These are phyloP conservation scores for Pythium rhizo-oryzae DNA, from an alignment of 352 stramenopile genomes.

Conservation along the genomic window DNA sequence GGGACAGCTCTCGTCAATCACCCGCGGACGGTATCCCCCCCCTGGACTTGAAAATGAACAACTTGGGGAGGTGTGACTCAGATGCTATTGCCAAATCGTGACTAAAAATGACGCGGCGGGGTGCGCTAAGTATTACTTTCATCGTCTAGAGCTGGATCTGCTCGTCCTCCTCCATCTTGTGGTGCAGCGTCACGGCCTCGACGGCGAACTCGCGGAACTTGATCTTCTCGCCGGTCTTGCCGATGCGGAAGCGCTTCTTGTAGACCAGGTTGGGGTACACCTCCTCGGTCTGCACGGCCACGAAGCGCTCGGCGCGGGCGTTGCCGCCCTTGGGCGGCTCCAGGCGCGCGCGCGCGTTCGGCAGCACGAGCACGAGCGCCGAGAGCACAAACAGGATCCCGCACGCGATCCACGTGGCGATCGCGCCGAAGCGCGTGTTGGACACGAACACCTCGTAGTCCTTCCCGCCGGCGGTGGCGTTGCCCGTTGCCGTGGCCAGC, in stretches of 20 bases:
- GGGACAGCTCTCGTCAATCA: constrained; percentile 18
- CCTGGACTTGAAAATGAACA: too few species aligned
- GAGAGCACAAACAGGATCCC: constrained; percentile 55
- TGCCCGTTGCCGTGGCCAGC: not conserved
- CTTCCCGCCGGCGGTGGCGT: not conserved
- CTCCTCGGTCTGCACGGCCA: constrained; percentile 74
- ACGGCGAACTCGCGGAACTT: constrained; percentile 73
- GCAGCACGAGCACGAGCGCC: constrained; percentile 55
- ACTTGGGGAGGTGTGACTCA: too few species aligned
- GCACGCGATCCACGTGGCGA: constrained; percentile 53
- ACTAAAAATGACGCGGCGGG: too few species aligned
- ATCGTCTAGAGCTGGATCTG: constrained; percentile 4
- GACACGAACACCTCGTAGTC: constrained; percentile 50
- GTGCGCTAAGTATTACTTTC: not conserved
- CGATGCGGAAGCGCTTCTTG: constrained; percentile 70
- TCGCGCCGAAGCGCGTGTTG: constrained; percentile 59
- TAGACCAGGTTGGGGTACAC: constrained; percentile 69
- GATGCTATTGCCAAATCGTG: too few species aligned
- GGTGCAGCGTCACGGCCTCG: constrained; percentile 60
- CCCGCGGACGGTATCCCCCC: too few species aligned
- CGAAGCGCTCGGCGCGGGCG: constrained; percentile 57
- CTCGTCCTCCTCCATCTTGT: constrained; percentile 42
- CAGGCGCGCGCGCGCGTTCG: constrained; percentile 54
- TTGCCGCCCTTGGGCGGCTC: constrained; percentile 49
- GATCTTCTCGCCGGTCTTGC: constrained; percentile 56